Evolutionary conservation across 805 yeast species (phyloP).

Genomic region (Cyberlindnera mrakii): DNA sequence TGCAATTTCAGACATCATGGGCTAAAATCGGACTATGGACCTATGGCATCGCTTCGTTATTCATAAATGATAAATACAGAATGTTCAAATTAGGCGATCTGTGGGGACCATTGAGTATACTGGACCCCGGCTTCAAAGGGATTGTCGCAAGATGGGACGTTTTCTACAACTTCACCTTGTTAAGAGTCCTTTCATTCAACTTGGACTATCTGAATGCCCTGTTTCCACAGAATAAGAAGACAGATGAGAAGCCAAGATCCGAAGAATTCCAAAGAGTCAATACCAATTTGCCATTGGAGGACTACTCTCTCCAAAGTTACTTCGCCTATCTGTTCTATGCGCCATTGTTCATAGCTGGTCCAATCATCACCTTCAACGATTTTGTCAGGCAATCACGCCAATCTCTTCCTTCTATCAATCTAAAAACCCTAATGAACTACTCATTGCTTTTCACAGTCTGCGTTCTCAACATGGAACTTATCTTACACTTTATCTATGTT

Average conservation of each 20-base stretch:
- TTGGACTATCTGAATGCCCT: constrained; percentile 50
- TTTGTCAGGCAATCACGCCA: constrained; percentile 78
- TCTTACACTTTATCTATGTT: constrained; percentile 84
- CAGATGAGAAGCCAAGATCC: constrained; percentile 15
- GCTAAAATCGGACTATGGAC: constrained; percentile 57
- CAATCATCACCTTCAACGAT: constrained; percentile 89
- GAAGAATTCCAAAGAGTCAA: constrained; percentile 36
- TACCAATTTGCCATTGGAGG: constrained; percentile 53
- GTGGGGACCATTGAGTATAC: constrained; percentile 34
- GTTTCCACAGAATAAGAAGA: constrained; percentile 9
- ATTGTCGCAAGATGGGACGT: constrained; percentile 93
- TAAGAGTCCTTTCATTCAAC: constrained; percentile 79
- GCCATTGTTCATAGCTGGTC: constrained; percentile 93
- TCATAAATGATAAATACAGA: constrained; percentile 67
- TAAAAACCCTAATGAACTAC: constrained; percentile 49
- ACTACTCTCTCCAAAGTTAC: constrained; percentile 61
- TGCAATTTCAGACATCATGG: constrained; percentile 25
- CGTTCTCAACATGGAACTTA: constrained; percentile 79
- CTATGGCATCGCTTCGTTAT: constrained; percentile 73
- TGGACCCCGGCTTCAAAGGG: constrained; percentile 66
- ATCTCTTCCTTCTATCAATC: constrained; percentile 51
- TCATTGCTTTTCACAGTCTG: constrained; percentile 67
- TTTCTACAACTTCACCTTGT: constrained; percentile 81
- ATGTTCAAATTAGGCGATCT: constrained; percentile 43
- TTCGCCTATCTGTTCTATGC: constrained; percentile 75